These are phyloP conservation scores for Pythium angustatum DNA, from an alignment of 352 stramenopile genomes.

Conservation along the genomic window DNA sequence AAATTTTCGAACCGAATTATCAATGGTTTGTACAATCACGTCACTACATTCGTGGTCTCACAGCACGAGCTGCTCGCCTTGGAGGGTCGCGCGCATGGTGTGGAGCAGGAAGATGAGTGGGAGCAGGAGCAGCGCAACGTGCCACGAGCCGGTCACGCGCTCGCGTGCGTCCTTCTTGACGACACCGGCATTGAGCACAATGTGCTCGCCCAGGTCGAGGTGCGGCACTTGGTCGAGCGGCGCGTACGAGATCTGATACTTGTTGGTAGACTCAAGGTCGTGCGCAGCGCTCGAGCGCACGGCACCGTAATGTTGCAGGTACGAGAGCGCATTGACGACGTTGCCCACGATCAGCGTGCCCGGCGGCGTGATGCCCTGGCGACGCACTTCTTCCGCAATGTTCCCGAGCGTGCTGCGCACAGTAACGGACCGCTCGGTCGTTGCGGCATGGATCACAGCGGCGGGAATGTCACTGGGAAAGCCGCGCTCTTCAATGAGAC, in stretches of 20 bases:
- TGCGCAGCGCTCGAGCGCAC: conserved; percentile 33
- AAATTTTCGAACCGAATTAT: background rate
- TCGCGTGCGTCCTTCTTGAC: conserved; percentile 9
- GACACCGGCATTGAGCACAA: conserved; percentile 40
- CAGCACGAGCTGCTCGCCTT: conserved; percentile 16
- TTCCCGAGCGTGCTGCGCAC: conserved; percentile 87
- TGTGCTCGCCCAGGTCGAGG: conserved; percentile 61
- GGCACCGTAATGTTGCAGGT: conserved; percentile 65
- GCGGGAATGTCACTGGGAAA: conserved; percentile 92
- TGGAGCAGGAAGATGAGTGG: conserved; percentile 30
- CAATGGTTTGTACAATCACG: background rate
- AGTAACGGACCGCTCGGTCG: conserved; percentile 87
- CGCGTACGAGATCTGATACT: conserved; percentile 74
- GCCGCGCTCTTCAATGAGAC: conserved; percentile 71
- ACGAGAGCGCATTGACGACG: conserved; percentile 83
- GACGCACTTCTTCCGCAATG: conserved; percentile 88
- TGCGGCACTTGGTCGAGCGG: conserved; percentile 48
- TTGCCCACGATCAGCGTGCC: conserved; percentile 94
- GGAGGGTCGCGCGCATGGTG: conserved; percentile 10
- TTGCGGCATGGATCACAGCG: conserved; percentile 93
- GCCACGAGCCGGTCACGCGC: conserved; percentile 16
- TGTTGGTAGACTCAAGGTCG: conserved; percentile 34
- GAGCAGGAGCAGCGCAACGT: conserved; percentile 31
- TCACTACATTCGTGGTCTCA: background rate
- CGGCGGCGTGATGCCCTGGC: conserved; percentile 86